Conservation (phyloP, 805 yeast species). For the Pichia thaimueangensis region DNA sequence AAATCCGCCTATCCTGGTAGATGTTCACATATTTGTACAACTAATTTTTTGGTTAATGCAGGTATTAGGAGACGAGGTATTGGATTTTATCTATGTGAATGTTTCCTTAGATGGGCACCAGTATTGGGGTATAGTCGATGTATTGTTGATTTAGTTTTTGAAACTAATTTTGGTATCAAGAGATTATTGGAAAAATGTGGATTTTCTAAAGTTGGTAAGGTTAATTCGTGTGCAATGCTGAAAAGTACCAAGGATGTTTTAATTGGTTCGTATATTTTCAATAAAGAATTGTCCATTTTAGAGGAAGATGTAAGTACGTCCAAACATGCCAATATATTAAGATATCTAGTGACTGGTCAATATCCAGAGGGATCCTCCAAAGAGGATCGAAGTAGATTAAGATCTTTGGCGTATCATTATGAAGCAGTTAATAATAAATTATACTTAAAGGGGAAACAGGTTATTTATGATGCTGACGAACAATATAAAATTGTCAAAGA, state of each 20-base stretch:
- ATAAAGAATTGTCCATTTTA: constrained; percentile 62
- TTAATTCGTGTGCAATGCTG: constrained; percentile 83
- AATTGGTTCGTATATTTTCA: constrained; percentile 82
- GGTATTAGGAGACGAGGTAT: constrained; percentile 91
- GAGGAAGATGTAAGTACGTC: constrained; percentile 16
- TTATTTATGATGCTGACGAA: constrained; percentile 66
- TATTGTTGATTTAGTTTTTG: constrained; percentile 80
- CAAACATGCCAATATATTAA: constrained; percentile 63
- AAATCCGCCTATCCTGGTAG: constrained; percentile 92
- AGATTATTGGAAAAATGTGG: constrained; percentile 68
- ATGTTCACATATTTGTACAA: constrained; percentile 88
- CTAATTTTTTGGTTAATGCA: constrained; percentile 82
- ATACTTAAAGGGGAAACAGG: constrained; percentile 57
- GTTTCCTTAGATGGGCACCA: constrained; percentile 88
- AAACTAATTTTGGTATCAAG: constrained; percentile 78
- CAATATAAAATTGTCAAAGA: constrained; percentile 72
- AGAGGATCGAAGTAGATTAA: constrained; percentile 78
- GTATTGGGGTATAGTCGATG: constrained; percentile 79
- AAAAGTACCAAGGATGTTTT: constrained; percentile 72
- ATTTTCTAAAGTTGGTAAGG: constrained; percentile 71
- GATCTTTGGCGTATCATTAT: constrained; percentile 78
- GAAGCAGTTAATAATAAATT: constrained; percentile 64
- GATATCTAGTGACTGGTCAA: constrained; percentile 73
- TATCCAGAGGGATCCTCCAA: constrained; percentile 82
- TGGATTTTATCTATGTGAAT: constrained; percentile 77